Evolutionary conservation across 352 stramenopile species (phyloP), one percentile per base, ranked within the genome.

Genomic region (Pythium phragmitis): DNA sequence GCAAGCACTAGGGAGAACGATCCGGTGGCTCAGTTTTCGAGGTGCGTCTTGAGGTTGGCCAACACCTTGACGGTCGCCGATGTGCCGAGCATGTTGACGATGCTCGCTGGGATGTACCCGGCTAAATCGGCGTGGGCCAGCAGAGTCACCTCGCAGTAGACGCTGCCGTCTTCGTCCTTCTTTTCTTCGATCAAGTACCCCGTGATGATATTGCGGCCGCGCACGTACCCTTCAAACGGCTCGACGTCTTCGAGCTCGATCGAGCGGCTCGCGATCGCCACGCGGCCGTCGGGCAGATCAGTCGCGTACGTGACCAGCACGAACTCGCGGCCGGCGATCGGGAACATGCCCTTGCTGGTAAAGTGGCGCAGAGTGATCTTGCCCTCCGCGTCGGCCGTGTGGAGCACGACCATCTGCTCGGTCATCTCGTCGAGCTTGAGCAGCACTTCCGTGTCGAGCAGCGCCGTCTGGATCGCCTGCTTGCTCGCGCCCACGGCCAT

Each of bases 61-160:
- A 92, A 75, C 45, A 91, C 80, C 72, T 92, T 89, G 62, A 89
- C 77, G 2, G 84, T 92, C n/a, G 84, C 81, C 6, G 84, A 92
- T 66, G 84, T 92, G 66, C 84, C 84, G 51, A 92, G 80, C 81
- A 89, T 88, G 75, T 92, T 94, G 69, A 92, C 81, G 55, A 94
- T 76, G 54, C 74, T 81, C 23, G 85, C 74, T 30, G 85, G 85
- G 62, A 94, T 90, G 70, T 85, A 92, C n/a, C 85, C 85, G 9
- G 78, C 67, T 51, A 94, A 68, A 52, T 94, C 84, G 53, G 80
- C 82, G 67, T 94, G 85, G 28, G 82, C 85, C 5, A 94, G 57
- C 41, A 94, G 79, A 21, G 79, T 91, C 53, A 92, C 83, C 47
- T 89, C 61, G 61, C 82, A 92, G 69, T 78, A 87, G 11, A 77